These are phyloP conservation scores for Teratosphaeriaceae sp. DNA, from an alignment of 2,329 filamentous ascomycete genomes.

Conservation along the genomic window DNA sequence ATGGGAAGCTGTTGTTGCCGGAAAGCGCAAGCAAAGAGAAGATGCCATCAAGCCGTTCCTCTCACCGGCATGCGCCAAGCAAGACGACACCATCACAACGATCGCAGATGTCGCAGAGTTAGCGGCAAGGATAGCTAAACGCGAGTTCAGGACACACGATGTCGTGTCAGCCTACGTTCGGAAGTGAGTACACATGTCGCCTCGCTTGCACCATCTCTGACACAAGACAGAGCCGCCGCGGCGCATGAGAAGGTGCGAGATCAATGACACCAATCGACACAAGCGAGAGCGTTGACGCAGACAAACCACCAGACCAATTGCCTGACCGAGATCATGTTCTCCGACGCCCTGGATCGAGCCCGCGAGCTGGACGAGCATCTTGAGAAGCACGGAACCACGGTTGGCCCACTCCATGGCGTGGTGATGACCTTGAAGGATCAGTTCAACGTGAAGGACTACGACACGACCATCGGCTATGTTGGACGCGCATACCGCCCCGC, in stretches of 20 bases:
- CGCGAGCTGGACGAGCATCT: constrained; percentile 46
- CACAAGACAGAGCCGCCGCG: constrained; percentile 8
- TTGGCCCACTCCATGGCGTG: constrained; percentile 31
- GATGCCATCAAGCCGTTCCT: constrained; percentile 1
- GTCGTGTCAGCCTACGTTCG: constrained; percentile 12
- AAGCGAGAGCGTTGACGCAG: not conserved
- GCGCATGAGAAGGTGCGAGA: constrained; percentile 14
- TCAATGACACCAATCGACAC: too few species aligned
- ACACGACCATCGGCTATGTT: constrained; percentile 49
- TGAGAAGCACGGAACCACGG: constrained; percentile 35
- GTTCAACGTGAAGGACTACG: constrained; percentile 47
- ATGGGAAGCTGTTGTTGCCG: too few species aligned
- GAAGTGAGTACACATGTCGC: constrained; percentile 6
- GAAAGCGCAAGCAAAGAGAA: not conserved
- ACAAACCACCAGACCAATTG: constrained; percentile 31
- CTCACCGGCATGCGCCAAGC: too few species aligned
- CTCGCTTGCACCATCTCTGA: not conserved
- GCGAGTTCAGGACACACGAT: constrained; percentile 8
- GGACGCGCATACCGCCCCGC: constrained; percentile 45
- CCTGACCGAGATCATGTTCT: constrained; percentile 46
- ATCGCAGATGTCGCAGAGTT: constrained; percentile 8
- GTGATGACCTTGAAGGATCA: constrained; percentile 49
- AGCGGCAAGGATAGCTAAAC: constrained; percentile 5
- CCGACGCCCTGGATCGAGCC: constrained; percentile 46
- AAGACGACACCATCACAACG: constrained; percentile 1